Evolutionary conservation across 805 yeast species (phyloP).

Genomic region (Kodamaea nitidulidarum): DNA sequence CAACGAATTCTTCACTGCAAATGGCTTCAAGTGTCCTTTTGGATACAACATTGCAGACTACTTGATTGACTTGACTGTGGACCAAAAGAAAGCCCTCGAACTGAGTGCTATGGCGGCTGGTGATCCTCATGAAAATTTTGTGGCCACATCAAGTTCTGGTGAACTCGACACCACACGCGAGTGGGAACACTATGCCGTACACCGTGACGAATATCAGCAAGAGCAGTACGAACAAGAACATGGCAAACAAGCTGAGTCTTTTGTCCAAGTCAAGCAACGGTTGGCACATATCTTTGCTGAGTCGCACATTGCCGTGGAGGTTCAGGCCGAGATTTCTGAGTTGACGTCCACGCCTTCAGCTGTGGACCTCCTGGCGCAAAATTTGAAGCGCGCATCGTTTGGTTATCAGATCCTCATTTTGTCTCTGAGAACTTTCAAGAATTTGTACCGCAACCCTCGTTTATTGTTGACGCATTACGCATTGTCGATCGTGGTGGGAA

Average conservation of each 20-base stretch:
- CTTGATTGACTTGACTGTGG: conserved; percentile 85
- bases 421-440: conserved; percentile 84
- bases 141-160: conserved; percentile 17
- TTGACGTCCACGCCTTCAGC: conserved; percentile 21
- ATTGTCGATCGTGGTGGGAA: conserved; percentile 70
- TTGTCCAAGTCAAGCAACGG: conserved; percentile 18
- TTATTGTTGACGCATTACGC: conserved; percentile 81
- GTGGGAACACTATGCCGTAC: conserved; percentile 84
- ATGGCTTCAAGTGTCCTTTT: conserved; percentile 79
- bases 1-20: conserved; percentile 65
- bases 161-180: conserved; percentile 63
- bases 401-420: conserved; percentile 66
- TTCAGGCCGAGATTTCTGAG: conserved; percentile 34
- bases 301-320: conserved; percentile 39
- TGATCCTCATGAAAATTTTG: conserved; percentile 28
- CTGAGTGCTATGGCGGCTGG: conserved; percentile 16
- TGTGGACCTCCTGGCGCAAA: conserved; percentile 28
- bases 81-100: conserved; percentile 36
- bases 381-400: conserved; percentile 52
- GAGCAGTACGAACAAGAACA: conserved; percentile 4
- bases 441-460: conserved; percentile 88
- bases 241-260: background rate
- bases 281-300: conserved; percentile 34
- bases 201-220: conserved; percentile 58
- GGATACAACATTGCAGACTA: conserved; percentile 95